Evolutionary conservation across 2,329 filamentous ascomycete genomes (phyloP), one percentile per base, ranked within the genome.

Genomic region (Aspergillus terreus): DNA sequence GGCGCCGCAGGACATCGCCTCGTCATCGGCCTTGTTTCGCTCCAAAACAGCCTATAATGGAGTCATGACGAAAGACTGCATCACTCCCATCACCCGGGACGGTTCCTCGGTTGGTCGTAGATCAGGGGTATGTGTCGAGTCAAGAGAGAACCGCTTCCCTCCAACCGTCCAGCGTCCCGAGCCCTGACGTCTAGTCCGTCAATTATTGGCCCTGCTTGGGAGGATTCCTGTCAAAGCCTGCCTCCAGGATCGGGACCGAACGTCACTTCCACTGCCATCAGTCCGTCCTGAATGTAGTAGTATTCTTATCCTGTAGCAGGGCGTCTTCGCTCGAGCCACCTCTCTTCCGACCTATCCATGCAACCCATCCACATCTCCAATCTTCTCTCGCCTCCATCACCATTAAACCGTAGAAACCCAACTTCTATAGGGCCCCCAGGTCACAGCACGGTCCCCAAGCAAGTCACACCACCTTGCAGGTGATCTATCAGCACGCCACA

Each of bases 401-500:
- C 35, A 38, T 38, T 36, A n/a, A 14, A 38, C 6, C 15, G 15
- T 17, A 38, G 14, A 38, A 38, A n/a, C 4, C 35, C 35, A 35
- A 7, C 6, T 30, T 11, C 27, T 30, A 30, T 30, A 10, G 25
- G 25, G 27, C 27, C 27, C 6, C 10, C 27, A 30, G 27, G 7
- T 38, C 35, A 23, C 19, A 21, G n/a, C 40, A 42, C 40, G 15
- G 19, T 35, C 47, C 38, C 47, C 43, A 47, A 46, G 44, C 36
- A 50, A 46, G 36, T 46, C 51, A 53, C 36, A 50, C 48, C 33
- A 45, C 45, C 44, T 44, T 53, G 48, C 51, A 53, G 51, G 27
- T 53, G 51, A 53, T 45, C 44, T 50, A 46, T 53, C 51, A 50
- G 23, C 21, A 50, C 47, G 51, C 51, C 51, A 50, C 47, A 44